Percentiles rank a stretch among this genome's conserved stretches.
Evolutionary conservation across 768 basidiomycete species (phyloP).

Genomic region (Termitomyces sp.): DNA sequence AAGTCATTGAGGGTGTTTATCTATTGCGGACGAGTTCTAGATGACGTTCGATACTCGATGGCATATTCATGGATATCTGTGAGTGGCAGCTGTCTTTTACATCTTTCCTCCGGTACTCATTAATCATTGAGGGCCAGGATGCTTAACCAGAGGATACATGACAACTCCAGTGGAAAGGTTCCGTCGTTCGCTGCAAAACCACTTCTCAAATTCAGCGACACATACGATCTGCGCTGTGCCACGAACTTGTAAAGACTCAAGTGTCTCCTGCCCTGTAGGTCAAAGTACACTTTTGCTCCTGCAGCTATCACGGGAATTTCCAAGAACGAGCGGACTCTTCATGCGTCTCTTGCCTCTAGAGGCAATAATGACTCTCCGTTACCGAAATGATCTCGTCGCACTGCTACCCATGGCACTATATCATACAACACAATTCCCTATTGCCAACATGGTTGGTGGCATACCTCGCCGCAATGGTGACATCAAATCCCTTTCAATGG

Average conservation of each 20-base stretch:
- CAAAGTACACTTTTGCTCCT: not conserved
- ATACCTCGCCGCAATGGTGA: not conserved
- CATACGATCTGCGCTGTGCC: slow-evolving; percentile 9
- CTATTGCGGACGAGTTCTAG: too few species aligned
- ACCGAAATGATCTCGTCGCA: slow-evolving; percentile 15
- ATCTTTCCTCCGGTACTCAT: not conserved
- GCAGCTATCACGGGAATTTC: not conserved
- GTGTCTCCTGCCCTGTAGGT: not conserved
- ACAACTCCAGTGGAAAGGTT: not conserved
- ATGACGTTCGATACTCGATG: too few species aligned
- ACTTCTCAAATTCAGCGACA: slow-evolving; percentile 14
- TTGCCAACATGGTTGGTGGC: slow-evolving; percentile 20
- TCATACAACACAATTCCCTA: slow-evolving; percentile 13
- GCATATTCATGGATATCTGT: slow-evolving; percentile 2
- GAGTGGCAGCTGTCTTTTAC: not conserved
- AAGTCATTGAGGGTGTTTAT: too few species aligned
- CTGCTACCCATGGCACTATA: slow-evolving; percentile 12
- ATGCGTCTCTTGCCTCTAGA: slow-evolving; percentile 15
- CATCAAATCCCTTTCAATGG: too few species aligned
- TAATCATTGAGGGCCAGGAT: too few species aligned
- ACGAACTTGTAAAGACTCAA: slow-evolving; percentile 10
- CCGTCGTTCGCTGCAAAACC: slow-evolving; percentile 9
- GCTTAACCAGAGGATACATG: not conserved
- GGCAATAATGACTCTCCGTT: slow-evolving; percentile 19
- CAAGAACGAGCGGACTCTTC: slow-evolving; percentile 7